Evolutionary conservation across 768 basidiomycete species (phyloP), one percentile per base, ranked within the genome.

Genomic region (Amanita fuliginea): DNA sequence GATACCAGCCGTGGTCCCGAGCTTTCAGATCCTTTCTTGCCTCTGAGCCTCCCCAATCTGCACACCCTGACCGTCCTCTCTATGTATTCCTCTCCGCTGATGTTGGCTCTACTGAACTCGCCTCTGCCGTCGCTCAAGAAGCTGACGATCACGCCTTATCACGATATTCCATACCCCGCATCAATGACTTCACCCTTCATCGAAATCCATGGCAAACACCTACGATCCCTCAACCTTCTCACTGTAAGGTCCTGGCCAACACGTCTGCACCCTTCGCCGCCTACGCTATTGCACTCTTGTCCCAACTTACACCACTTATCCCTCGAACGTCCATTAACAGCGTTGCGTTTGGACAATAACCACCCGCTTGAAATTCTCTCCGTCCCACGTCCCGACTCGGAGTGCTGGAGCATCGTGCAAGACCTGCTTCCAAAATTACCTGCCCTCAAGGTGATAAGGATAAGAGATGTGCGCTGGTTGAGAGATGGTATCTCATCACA

Each of bases 171-270:
- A 24, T 79, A 71, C 53, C 77, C 83, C 11, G 61, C 65, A 19
- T 75, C 84, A 4, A 70, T 81, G 30, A 69, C 74, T 10, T 75
- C 81, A 0, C 66, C 63, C 37, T 77, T 90, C 55, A 78, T 89
- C 26, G 57, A 67, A 1, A 62, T 63, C 3, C 86, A 89, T 55
- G 86, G 86, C 9, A 53, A 57, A 32, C 57, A 57, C 3, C 72
- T 90, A 42, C 71, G 68, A 10, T 81, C 83, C 0, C 72, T 90
- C 2, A 71, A 79, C 42, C 67, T 89, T 48, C 78, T 77, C 50
- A 81, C 85, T 4, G 81, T 81, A 1, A 85, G 83, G 61, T 74
- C 75, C 18, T 83, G 80, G 80, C 83, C 81, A 2, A 78, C 76
- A 3, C 64, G 66, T 37, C 69, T 76, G 32, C 78, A 75, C 49